These are phyloP conservation scores for Flaveria trinervia DNA, from an alignment of 129 eudicot genomes.

Conservation along the genomic window DNA sequence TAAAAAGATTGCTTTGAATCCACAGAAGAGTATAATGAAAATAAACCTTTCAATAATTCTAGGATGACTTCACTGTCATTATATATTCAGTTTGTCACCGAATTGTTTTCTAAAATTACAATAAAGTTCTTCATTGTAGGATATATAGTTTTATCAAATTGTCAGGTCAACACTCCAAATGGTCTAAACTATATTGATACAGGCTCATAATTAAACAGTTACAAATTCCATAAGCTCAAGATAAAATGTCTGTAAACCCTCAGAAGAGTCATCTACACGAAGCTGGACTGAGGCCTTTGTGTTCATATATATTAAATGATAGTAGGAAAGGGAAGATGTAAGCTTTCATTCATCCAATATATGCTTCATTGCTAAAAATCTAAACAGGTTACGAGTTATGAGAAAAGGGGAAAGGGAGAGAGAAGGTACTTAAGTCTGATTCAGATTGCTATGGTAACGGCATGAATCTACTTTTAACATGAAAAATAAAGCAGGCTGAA, in stretches of 20 bases:
- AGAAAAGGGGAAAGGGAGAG: not conserved
- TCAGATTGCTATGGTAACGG: not conserved
- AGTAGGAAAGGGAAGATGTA: not conserved
- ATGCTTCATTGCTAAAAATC: not conserved
- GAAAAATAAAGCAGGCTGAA: slow-evolving; percentile 16
- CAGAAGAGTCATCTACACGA: slow-evolving; percentile 18
- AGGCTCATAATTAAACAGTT: not conserved
- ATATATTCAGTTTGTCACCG: not conserved
- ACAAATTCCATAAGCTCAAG: slow-evolving; percentile 17
- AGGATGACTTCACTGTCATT: not conserved
- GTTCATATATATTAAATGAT: not conserved
- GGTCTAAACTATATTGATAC: slow-evolving; percentile 14
- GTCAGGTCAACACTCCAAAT: slow-evolving; percentile 2
- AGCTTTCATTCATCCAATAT: not conserved
- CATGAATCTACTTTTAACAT: slow-evolving; percentile 19
- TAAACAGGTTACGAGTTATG: not conserved
- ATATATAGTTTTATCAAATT: not conserved
- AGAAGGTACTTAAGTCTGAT: slow-evolving; percentile 1
- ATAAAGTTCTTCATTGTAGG: not conserved
- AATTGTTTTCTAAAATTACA: not conserved
- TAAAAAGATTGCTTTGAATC: not conserved
- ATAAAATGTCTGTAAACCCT: slow-evolving; percentile 12
- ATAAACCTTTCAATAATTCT: not conserved
- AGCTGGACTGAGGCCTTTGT: slow-evolving; percentile 8
- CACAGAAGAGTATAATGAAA: slow-evolving; percentile 1